phyloP scores from a whole-genome alignment of 1,284 basidiomycete genomes.

The Vanrija sp. region DNA sequence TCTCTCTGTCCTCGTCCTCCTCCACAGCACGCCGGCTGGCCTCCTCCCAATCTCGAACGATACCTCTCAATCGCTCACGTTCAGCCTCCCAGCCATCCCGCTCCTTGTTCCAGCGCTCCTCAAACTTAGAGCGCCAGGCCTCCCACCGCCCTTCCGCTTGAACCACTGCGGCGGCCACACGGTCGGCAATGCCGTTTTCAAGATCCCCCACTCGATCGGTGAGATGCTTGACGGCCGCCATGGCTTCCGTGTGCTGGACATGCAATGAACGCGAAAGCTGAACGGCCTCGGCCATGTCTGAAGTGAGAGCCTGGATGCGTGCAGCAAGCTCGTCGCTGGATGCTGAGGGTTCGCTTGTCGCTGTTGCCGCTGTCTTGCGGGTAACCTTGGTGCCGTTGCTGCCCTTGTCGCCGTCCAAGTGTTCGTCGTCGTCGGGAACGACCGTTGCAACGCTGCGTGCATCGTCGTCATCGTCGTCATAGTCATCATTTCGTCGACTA shows the following conservation, averaged over 20 bases:
- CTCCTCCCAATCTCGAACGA: conserved; percentile 79
- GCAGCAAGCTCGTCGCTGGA: conserved; percentile 62
- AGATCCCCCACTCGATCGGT: conserved; percentile 57
- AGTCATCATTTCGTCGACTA: conserved; percentile 48
- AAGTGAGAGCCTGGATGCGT: conserved; percentile 67
- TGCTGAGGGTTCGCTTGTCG: background rate
- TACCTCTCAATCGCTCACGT: conserved; percentile 66
- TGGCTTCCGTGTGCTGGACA: conserved; percentile 72
- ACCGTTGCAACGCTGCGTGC: conserved; percentile 42
- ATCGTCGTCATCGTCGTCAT: conserved; percentile 55
- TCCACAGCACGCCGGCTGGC: conserved; percentile 51
- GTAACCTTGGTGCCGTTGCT: conserved; percentile 11
- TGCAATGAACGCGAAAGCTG: conserved; percentile 70
- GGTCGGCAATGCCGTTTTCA: conserved; percentile 52
- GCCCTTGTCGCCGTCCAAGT: conserved; percentile 49
- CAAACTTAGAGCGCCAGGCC: conserved; percentile 55
- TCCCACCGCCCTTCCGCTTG: conserved; percentile 70
- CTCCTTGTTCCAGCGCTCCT: conserved; percentile 72
- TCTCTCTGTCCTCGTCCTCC: conserved; percentile 48
- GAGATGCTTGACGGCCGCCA: conserved; percentile 69
- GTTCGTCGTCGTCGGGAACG: conserved; percentile 48
- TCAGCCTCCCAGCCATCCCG: conserved; percentile 79
- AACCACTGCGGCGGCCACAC: conserved; percentile 52
- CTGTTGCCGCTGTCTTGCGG: conserved; percentile 4
- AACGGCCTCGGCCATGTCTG: conserved; percentile 73